Evolutionary conservation across 2,329 filamentous ascomycete genomes (phyloP).

Genomic region (Hypoxylon sp.): DNA sequence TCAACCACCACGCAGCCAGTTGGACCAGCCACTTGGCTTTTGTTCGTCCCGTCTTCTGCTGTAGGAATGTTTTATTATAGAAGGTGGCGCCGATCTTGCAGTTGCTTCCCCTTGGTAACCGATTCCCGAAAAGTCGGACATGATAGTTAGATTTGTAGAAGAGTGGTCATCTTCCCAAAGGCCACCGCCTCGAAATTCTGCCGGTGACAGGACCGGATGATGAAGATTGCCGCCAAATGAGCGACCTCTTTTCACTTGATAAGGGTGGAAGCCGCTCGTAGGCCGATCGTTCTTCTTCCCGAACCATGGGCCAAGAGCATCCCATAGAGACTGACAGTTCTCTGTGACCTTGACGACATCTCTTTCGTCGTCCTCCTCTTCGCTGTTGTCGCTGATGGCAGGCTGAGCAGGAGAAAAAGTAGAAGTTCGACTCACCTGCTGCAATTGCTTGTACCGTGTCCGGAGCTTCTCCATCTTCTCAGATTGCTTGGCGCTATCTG

Average conservation of each 20-base stretch:
- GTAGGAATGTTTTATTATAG: neutral
- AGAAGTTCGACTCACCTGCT: slow-evolving; percentile 64
- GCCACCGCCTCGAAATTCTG: slow-evolving; percentile 10
- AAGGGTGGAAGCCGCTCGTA: slow-evolving; percentile 40
- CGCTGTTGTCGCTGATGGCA: slow-evolving; percentile 22
- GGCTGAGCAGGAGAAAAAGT: slow-evolving; percentile 21
- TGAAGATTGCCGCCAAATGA: slow-evolving; percentile 32
- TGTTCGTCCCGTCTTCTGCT: neutral
- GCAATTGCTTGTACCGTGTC: slow-evolving; percentile 66
- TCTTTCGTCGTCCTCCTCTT: slow-evolving; percentile 29
- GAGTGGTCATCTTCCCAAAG: neutral
- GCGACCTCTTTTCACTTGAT: slow-evolving; percentile 30
- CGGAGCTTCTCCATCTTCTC: slow-evolving; percentile 72
- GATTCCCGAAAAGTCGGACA: slow-evolving; percentile 10
- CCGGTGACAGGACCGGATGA: slow-evolving; percentile 25
- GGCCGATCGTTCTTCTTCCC: slow-evolving; percentile 17
- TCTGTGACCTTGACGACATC: slow-evolving; percentile 40
- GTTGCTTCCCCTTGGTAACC: slow-evolving; percentile 18
- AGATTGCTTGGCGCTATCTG: slow-evolving; percentile 52
- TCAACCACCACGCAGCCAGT: slow-evolving; percentile 14
- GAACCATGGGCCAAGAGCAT: slow-evolving; percentile 37
- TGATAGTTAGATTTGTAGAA: slow-evolving; percentile 1
- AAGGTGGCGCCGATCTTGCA: slow-evolving; percentile 2
- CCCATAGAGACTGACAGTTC: slow-evolving; percentile 46
- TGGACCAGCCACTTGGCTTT: slow-evolving; percentile 36